Evolutionary conservation across 2,329 filamentous ascomycete species (phyloP).

Genomic region (Domatiomyces globalis): DNA sequence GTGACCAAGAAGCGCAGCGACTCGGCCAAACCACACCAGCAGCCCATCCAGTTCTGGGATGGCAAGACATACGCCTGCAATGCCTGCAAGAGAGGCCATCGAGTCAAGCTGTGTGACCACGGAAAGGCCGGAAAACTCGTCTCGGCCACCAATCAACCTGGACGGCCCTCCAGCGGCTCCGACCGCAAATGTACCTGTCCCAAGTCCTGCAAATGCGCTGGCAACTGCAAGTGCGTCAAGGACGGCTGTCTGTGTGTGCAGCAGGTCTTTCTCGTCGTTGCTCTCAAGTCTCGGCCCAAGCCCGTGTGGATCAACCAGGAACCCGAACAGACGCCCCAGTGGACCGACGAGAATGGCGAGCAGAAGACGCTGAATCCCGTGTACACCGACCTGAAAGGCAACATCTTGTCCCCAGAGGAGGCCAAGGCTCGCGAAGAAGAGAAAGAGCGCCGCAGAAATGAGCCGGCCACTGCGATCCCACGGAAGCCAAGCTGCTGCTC

Average conservation of each 20-base stretch:
- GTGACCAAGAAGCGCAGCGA: neutral
- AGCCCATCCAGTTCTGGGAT: constrained; percentile 15
- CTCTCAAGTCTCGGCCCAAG: constrained; percentile 10
- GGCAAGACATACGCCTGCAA: constrained; percentile 18
- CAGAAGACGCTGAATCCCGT: constrained; percentile 15
- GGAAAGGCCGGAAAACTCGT: constrained; percentile 12
- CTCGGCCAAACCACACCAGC: constrained; percentile 3
- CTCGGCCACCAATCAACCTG: constrained; percentile 15
- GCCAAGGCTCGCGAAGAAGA: constrained; percentile 10
- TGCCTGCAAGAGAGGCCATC: constrained; percentile 17
- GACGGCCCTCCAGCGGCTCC: constrained; percentile 14
- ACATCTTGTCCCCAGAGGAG: constrained; percentile 12
- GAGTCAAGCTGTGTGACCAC: constrained; percentile 17
- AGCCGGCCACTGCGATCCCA: neutral
- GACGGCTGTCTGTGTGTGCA: constrained; percentile 14
- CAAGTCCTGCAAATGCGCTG: constrained; percentile 14
- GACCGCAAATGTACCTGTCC: constrained; percentile 16
- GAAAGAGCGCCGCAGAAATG: neutral
- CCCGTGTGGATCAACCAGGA: constrained; percentile 1
- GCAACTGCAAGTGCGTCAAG: constrained; percentile 16
- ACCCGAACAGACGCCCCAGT: constrained; percentile 2
- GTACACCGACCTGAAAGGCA: constrained; percentile 15
- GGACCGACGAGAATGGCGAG: constrained; percentile 14
- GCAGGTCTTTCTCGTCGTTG: constrained; percentile 14
- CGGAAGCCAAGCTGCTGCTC: constrained; percentile 6